phyloP scores from a whole-genome alignment of 345 rosid genomes.

The Gossypium bickii region DNA sequence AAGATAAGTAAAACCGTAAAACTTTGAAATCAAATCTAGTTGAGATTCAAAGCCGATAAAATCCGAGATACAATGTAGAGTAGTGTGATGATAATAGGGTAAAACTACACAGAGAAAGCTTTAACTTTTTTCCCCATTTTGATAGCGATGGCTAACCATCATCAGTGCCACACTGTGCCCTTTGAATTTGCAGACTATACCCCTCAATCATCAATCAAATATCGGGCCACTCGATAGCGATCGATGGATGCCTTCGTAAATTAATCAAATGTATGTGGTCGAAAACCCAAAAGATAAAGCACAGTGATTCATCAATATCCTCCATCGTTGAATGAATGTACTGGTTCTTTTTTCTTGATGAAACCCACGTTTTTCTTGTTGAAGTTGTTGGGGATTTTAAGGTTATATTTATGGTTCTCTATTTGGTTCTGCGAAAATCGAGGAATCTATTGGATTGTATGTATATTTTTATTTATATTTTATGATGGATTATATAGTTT shows the following conservation, averaged over 20 bases:
- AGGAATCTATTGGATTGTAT: neutral
- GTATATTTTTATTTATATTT: too few relatives aligned
- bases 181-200: neutral
- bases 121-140: neutral
- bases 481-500: too few relatives aligned
- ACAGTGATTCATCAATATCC: neutral
- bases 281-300: neutral
- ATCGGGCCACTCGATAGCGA: neutral
- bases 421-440: neutral
- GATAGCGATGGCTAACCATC: neutral
- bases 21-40: too few relatives aligned
- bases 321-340: neutral
- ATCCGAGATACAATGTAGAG: too few relatives aligned
- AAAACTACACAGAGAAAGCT: neutral
- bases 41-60: too few relatives aligned
- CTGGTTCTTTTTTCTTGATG: neutral
- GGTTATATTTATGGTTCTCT: neutral
- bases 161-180: neutral
- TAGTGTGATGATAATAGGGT: too few relatives aligned
- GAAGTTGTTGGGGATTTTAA: neutral
- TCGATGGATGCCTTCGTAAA: neutral
- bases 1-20: too few relatives aligned
- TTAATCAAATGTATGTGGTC: neutral
- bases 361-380: neutral
- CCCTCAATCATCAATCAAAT: neutral